Percentiles rank a stretch among this genome's conserved stretches.
Evolutionary conservation across 345 rosid genomes (phyloP).

Genomic region (Euclidium syriacum): DNA sequence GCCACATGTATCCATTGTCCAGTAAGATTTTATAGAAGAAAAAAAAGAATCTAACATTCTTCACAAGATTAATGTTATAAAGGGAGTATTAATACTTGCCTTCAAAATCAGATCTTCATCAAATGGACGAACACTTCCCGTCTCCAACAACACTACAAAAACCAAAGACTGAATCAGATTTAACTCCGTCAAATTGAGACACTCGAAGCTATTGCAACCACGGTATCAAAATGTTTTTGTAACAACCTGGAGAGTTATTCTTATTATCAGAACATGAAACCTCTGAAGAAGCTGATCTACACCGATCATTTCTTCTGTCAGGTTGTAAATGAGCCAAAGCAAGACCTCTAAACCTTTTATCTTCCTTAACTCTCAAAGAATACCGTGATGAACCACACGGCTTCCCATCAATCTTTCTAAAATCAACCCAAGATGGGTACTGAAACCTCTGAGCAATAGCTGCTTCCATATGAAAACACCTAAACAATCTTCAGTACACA

Average conservation of each 20-base stretch:
- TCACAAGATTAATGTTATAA: too few species aligned
- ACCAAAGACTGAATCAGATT: neutral
- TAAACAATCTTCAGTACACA: neutral
- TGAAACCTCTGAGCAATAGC: conserved; percentile 42
- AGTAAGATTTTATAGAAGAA: conserved; percentile 2
- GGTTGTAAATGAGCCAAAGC: conserved; percentile 41
- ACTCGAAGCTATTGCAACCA: neutral
- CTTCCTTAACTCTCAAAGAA: conserved; percentile 30
- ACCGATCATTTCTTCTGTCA: conserved; percentile 9
- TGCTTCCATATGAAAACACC: conserved; percentile 48
- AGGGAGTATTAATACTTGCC: conserved; percentile 36
- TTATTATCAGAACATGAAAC: conserved; percentile 45
- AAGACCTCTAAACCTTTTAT: conserved; percentile 33
- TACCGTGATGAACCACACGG: conserved; percentile 28
- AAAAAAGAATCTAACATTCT: too few species aligned
- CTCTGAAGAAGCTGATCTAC: conserved; percentile 25
- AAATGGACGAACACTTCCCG: conserved; percentile 35
- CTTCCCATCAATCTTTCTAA: conserved; percentile 28
- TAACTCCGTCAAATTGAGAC: neutral
- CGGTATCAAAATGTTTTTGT: neutral
- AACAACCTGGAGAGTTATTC: conserved; percentile 54
- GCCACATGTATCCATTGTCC: conserved; percentile 1
- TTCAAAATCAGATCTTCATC: conserved; percentile 54
- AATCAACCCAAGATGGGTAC: conserved; percentile 39
- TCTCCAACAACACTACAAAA: conserved; percentile 53